Evolutionary conservation across 2,329 filamentous ascomycete species (phyloP), one percentile per base, ranked within the genome.

Genomic region (Colletotrichum sp.): DNA sequence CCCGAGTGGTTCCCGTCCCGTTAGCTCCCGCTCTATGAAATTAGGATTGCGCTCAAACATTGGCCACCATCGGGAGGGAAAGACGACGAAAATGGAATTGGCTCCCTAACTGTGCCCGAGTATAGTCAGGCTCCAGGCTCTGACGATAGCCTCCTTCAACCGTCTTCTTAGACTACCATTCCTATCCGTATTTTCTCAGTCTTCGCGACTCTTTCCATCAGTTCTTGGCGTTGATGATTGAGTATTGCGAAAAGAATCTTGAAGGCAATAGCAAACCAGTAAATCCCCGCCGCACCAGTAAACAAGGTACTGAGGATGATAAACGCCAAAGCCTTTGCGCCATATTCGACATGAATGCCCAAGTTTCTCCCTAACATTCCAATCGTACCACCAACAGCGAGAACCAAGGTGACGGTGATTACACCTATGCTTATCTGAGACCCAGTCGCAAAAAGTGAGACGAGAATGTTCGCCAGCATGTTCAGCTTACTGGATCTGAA

Each of bases 11-110:
- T 52, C 43, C 43, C 43, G 43, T 48, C n/a, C 43, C 43, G n/a
- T 13, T 52, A 21, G 43, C 43, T 52, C 43, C 43, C 43, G 43
- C 43, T 21, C 10, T 8, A 52, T 21, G n/a, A 21, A 13, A 21
- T 21, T 21, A 1, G 0, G 1, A 48, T 4, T 48, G 9, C 18
- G 18, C 9, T 5, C 9, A 10, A n/a, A 3, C 9, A n/a, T 10
- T 48, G 38, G 18, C 38, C n/a, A n/a, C 18, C 10, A n/a, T 0
- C 10, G 3, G 43, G 18, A 48, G 1, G 1, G 5, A 48, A 48
- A 12, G 10, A n/a, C 43, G 10, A n/a, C 43, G 18, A 48, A 12
- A 52, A 52, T 52, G 6, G 10, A 52, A 52, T 13, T 52, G 1
- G n/a, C n/a, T 21, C n/a, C 43, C 10, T 48, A 12, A 4, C 1